Evolutionary conservation across 257 asterid species (phyloP).

Genomic region (Cinchona pubescens): DNA sequence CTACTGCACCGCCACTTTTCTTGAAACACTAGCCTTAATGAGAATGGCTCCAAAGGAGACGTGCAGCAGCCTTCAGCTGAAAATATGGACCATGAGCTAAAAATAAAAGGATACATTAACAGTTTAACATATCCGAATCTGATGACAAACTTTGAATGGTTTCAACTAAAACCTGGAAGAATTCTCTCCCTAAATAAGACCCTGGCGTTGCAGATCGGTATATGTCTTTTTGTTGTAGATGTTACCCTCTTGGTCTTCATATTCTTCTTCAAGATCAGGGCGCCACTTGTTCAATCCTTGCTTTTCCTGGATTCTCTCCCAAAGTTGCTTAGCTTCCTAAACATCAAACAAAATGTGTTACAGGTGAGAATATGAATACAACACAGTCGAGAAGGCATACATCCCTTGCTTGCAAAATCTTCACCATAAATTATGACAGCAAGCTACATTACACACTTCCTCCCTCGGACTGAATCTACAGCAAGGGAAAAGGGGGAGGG

Average conservation of each 20-base stretch:
- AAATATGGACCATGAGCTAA: background rate
- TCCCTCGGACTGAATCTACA: background rate
- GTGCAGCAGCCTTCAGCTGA: background rate
- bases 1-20: background rate
- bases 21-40: background rate
- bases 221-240: slow-evolving; percentile 95
- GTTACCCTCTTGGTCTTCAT: slow-evolving; percentile 96
- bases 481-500: background rate
- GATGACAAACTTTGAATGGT: background rate
- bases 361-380: background rate
- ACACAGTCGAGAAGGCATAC: background rate
- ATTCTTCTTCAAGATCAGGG: slow-evolving; percentile 97
- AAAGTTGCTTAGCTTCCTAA: slow-evolving; percentile 95
- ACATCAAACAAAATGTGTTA: background rate
- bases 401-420: background rate
- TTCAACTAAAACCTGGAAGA: slow-evolving; percentile 23
- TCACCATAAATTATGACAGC: background rate
- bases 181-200: slow-evolving; percentile 54
- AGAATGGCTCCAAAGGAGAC: background rate
- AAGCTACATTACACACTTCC: background rate
- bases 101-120: background rate
- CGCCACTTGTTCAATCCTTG: slow-evolving; percentile 94
- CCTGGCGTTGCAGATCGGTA: slow-evolving; percentile 96
- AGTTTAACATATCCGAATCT: background rate
- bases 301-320: slow-evolving; percentile 87